A percentile compares a stretch with the other conserved stretches of the same genome.
Conservation (phyloP, 768 basidiomycete species). For the Candolleomyces eurysporus region DNA sequence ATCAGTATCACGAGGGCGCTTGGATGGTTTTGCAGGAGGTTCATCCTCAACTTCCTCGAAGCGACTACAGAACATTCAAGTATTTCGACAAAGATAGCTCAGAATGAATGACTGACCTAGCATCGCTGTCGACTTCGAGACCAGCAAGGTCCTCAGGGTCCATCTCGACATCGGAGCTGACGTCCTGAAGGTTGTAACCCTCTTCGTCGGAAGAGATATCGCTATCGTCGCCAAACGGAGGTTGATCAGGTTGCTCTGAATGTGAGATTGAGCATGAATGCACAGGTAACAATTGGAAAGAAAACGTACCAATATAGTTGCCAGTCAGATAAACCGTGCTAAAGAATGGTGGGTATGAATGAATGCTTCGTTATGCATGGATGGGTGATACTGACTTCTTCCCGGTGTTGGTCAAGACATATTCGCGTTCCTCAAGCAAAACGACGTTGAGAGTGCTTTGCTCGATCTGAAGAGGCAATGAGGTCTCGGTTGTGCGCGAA, state of each 20-base stretch:
- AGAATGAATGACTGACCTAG: constrained; percentile 37
- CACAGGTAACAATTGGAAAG: background rate
- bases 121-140: constrained; percentile 44
- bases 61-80: constrained; percentile 40
- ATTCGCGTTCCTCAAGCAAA: constrained; percentile 63
- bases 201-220: constrained; percentile 57
- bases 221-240: constrained; percentile 39
- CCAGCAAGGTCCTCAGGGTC: constrained; percentile 60
- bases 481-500: background rate
- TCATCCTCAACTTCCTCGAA: constrained; percentile 70
- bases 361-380: background rate
- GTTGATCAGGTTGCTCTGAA: constrained; percentile 56
- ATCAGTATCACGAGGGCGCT: constrained; percentile 72
- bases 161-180: constrained; percentile 83
- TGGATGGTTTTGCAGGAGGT: constrained; percentile 46
- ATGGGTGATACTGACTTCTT: constrained; percentile 58
- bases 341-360: background rate
- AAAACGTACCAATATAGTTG: constrained; percentile 72
- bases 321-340: constrained; percentile 79
- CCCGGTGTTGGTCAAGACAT: constrained; percentile 69
- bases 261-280: constrained; percentile 3
- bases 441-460: constrained; percentile 70
- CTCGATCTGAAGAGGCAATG: constrained; percentile 56
- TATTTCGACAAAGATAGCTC: background rate
- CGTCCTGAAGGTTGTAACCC: constrained; percentile 65